Evolutionary conservation across 2,329 filamentous ascomycete genomes (phyloP), one percentile per base, ranked within the genome.

Genomic region (Biscogniauxia mediterranea): DNA sequence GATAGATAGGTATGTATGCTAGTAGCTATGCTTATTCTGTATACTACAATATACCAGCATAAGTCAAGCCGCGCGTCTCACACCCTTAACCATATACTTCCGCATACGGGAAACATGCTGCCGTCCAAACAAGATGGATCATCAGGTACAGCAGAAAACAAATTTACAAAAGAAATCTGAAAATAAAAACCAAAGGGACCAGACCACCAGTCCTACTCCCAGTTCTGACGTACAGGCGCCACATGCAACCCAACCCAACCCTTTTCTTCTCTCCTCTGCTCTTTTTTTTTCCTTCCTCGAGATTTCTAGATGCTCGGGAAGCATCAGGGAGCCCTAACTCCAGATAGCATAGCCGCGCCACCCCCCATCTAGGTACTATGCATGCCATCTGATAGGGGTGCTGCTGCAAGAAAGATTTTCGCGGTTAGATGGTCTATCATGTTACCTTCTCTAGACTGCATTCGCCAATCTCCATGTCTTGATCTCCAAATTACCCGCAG

Each of bases 151-250:
- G 52, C 25, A 55, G 54, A 60, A 59, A 59, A 50, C 62, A 23
- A 54, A 46, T 3, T n/a, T 4, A 32, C 7, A 32, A 9, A 32
- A 32, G 11, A 32, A 32, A 32, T 8, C 2, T 9, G 8, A 28
- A 28, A 8, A 28, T 4, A 50, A 17, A 50, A 20, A 5, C n/a
- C n/a, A n/a, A n/a, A n/a, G n/a, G n/a, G n/a, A n/a, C n/a, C n/a
- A 23, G 23, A 5, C 2, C 23, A 50, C 20, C 17, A 50, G 46
- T 2, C 46, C 54, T 59, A 61, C 60, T 53, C 64, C 61, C 52
- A 55, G 57, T 60, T 57, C 62, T 46, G 62, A 56, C 58, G n/a
- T 64, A 67, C 65, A 67, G 60, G 51, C 65, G 65, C 65, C 65
- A 67, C 61, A 62, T 65, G 65, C 65, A 64, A 32, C 28, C 23